Evolutionary conservation across 345 rosid genomes (phyloP), one percentile per base, ranked within the genome.

Genomic region (Balakata baccata): DNA sequence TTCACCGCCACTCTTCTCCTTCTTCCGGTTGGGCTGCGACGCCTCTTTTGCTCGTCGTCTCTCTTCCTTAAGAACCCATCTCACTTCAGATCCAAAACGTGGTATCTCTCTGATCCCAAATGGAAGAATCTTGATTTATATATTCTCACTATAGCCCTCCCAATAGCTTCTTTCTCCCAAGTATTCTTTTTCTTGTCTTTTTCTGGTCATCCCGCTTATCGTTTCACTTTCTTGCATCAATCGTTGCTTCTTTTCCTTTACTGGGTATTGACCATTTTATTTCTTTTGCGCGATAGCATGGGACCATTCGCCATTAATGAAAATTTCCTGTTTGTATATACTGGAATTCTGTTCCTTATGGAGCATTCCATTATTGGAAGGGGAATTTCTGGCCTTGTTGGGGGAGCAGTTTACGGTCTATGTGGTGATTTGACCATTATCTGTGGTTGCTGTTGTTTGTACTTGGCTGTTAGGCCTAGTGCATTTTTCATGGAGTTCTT

Each of bases 41-140:
- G 88, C 70, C 89, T 86, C 75, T 70, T 78, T 43, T 71, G 72
- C 72, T 86, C 89, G 63, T 82, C 88, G 25, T 87, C 90, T n/a
- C 83, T 81, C 68, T 87, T 77, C 79, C 83, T 89, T 73, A 73
- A 77, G 49, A 81, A 77, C 81, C 87, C 93, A 62, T 84, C 90
- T 74, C 76, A 64, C n/a, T 89, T 77, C 77, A 58, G 80, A 79
- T 89, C 93, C 69, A 84, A 81, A 63, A 77, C 80, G 1, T 84
- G 90, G 87, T 87, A 83, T 75, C 79, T 87, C 75, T 79, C 85
- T 38, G 82, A 80, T 18, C 78, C 80, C 59, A 82, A 75, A 74
- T 74, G 78, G 80, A 86, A 75, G 56, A 86, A 83, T 82, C 75
- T 89, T 64, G 89, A 85, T 73, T 73, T 89, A 37, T 89, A 83